A percentile compares a stretch with the other conserved stretches of the same genome.
Evolutionary conservation across 2,329 filamentous ascomycete genomes (phyloP).

Genomic region (Claviceps pusilla): DNA sequence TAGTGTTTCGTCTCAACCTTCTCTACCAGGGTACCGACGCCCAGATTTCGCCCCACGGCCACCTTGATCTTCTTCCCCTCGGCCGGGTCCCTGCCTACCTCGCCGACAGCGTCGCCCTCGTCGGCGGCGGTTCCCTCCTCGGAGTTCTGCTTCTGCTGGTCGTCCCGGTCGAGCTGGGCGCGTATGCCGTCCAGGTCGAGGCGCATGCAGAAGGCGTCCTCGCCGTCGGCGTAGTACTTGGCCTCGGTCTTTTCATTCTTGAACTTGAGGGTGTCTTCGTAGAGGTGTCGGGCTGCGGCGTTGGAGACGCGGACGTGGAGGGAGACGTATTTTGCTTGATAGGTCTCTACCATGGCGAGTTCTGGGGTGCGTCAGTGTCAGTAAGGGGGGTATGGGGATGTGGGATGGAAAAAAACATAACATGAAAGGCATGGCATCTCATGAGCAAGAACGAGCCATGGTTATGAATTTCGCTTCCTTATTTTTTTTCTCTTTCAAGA

Average conservation of each 20-base stretch:
- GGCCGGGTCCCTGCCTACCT: constrained; percentile 38
- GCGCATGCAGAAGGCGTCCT: constrained; percentile 90
- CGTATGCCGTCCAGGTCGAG: constrained; percentile 59
- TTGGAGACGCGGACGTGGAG: constrained; percentile 94
- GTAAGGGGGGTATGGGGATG: too few relatives aligned
- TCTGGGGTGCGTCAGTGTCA: constrained; percentile 32
- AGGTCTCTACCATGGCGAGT: constrained; percentile 92
- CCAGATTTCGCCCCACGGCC: constrained; percentile 65
- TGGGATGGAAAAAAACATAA: too few relatives aligned
- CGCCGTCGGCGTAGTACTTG: constrained; percentile 94
- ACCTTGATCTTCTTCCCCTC: constrained; percentile 58
- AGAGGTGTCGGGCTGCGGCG: constrained; percentile 76
- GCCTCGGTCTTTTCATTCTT: constrained; percentile 70
- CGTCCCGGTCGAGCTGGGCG: constrained; percentile 22
- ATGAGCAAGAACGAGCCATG: too few relatives aligned
- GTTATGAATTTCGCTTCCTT: too few relatives aligned
- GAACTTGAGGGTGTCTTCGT: constrained; percentile 85
- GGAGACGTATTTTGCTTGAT: constrained; percentile 80
- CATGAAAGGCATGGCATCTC: too few relatives aligned
- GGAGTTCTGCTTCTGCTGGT: constrained; percentile 11
- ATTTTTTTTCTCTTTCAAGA: too few relatives aligned
- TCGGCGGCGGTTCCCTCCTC: constrained; percentile 31
- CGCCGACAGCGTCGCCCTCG: constrained; percentile 58
- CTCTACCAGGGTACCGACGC: constrained; percentile 66
- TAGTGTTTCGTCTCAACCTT: constrained; percentile 40